These are phyloP conservation scores for Hymenoscyphus occultus DNA, from an alignment of 2,329 filamentous ascomycete genomes.

Conservation along the genomic window DNA sequence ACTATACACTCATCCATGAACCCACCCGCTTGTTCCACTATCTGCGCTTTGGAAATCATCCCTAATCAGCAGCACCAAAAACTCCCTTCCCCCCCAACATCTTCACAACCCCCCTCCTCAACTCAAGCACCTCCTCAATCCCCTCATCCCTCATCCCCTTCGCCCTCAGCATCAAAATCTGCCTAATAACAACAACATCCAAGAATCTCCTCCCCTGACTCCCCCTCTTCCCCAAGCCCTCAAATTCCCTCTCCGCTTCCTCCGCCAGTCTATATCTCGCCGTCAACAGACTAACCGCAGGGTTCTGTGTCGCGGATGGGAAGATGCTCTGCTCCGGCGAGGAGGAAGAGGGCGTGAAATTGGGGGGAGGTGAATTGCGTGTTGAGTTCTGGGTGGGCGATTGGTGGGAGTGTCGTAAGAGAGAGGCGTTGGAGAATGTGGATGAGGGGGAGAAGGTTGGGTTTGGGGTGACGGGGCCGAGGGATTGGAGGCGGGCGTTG, in stretches of 20 bases:
- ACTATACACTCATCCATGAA: background rate
- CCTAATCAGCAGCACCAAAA: slow-evolving; percentile 18
- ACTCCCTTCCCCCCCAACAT: slow-evolving; percentile 29
- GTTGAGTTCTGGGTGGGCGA: slow-evolving; percentile 4
- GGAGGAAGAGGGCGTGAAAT: slow-evolving; percentile 27
- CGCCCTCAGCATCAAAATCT: slow-evolving; percentile 46
- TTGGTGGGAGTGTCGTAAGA: slow-evolving; percentile 5
- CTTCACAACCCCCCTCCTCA: slow-evolving; percentile 44
- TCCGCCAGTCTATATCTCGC: slow-evolving; percentile 59
- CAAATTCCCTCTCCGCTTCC: slow-evolving; percentile 56
- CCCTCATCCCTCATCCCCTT: slow-evolving; percentile 22
- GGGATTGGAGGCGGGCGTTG: slow-evolving; percentile 26
- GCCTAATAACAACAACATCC: slow-evolving; percentile 48
- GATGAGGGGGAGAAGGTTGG: slow-evolving; percentile 32
- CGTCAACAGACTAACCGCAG: slow-evolving; percentile 30
- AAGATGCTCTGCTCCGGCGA: slow-evolving; percentile 28
- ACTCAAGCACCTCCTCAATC: slow-evolving; percentile 41
- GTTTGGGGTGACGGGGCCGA: slow-evolving; percentile 33
- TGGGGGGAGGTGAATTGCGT: background rate
- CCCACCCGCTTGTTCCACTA: background rate
- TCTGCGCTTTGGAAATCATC: too few relatives aligned
- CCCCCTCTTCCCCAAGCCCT: slow-evolving; percentile 36
- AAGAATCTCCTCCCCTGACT: slow-evolving; percentile 43
- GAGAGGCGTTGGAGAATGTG: slow-evolving; percentile 25
- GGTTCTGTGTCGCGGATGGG: slow-evolving; percentile 23